Conservation (phyloP, 768 basidiomycete genomes). For the Tulasnella sp. region DNA sequence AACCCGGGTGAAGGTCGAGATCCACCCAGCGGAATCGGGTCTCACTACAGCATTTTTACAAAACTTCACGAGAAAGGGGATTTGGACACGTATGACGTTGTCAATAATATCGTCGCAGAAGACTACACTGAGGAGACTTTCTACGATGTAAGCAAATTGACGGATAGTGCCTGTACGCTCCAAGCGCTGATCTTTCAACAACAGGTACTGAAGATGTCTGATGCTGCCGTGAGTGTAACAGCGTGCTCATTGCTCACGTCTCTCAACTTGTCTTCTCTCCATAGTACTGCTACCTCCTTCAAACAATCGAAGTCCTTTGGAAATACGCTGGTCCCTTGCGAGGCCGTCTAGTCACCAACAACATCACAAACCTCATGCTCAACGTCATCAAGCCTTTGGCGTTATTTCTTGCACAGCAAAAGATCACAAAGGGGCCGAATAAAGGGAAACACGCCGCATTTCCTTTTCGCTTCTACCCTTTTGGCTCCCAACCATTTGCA, state of each 20-base stretch:
- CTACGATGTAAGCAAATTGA: not conserved
- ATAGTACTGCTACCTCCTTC: not conserved
- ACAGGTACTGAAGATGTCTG: no score
- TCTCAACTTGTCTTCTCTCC: not conserved
- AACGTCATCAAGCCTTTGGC: not conserved
- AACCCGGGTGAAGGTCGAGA: not conserved
- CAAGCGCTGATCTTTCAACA: no score
- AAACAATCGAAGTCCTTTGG: not conserved
- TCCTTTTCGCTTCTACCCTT: not conserved
- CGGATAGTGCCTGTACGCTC: not conserved
- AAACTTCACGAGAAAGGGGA: not conserved
- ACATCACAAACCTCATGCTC: constrained; percentile 4
- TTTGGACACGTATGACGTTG: not conserved
- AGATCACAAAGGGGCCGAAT: not conserved
- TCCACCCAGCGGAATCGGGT: not conserved
- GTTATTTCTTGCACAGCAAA: not conserved
- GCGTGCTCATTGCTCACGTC: not conserved
- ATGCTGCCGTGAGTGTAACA: no score
- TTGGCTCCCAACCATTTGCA: not conserved
- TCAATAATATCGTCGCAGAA: not conserved
- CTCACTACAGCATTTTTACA: not conserved
- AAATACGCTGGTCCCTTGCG: not conserved
- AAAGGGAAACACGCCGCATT: not conserved
- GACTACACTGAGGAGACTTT: not conserved
- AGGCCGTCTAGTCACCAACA: not conserved